Conservation (phyloP, 208 protist species). For the Acanthamoeba royreba region DNA sequence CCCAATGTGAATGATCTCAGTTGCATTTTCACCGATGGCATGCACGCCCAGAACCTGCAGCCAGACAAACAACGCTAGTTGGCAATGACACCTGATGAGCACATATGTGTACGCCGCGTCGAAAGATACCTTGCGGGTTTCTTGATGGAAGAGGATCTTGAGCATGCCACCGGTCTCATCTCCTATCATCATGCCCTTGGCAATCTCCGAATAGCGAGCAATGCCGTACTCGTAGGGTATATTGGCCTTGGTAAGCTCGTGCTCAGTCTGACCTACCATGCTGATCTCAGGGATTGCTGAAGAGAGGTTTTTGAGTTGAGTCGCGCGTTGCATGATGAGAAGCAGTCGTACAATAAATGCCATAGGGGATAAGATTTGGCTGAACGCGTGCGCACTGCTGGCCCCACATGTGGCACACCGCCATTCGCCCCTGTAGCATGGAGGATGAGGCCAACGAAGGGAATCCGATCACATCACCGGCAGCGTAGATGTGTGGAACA, state of each 20-base stretch:
- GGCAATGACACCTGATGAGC: background rate
- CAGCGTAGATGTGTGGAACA: slow-evolving; percentile 43
- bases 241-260: slow-evolving; percentile 31
- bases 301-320: no score
- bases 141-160: slow-evolving; percentile 52
- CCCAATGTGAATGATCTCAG: slow-evolving; percentile 50
- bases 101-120: background rate
- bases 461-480: slow-evolving; percentile 49
- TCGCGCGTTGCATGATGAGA: background rate
- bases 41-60: slow-evolving; percentile 43
- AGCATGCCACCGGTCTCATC: slow-evolving; percentile 43
- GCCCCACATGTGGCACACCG: slow-evolving; percentile 39
- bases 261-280: slow-evolving; percentile 45
- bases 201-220: slow-evolving; percentile 32
- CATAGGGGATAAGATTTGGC: slow-evolving; percentile 30
- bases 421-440: slow-evolving; percentile 45
- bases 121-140: slow-evolving; percentile 20
- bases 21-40: background rate
- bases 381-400: background rate
- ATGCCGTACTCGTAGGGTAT: slow-evolving; percentile 44
- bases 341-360: slow-evolving; percentile 36
- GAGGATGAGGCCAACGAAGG: slow-evolving; percentile 23
- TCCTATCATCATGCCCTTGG: slow-evolving; percentile 53
- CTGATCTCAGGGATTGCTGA: slow-evolving; percentile 43
- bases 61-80: no score